Conservation (phyloP, 495 filamentous ascomycete genomes). For the Aspergillus bridgeri region DNA sequence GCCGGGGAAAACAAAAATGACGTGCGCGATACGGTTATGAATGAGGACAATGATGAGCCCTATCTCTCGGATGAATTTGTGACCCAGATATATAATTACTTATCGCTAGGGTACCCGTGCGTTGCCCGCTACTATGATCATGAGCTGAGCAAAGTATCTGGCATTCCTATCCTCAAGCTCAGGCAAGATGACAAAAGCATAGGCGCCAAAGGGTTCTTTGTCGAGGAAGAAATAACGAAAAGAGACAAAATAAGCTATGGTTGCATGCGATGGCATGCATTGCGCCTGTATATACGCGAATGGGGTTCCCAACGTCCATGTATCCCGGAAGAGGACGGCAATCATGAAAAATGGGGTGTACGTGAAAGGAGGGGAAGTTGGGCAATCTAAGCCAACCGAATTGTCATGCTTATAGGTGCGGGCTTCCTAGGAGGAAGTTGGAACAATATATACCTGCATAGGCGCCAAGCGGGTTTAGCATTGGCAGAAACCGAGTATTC, state of each 20-base stretch:
- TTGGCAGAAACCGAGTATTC: neutral
- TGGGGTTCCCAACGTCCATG: conserved; percentile 78
- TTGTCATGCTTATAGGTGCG: neutral
- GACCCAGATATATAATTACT: conserved; percentile 82
- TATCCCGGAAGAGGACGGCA: conserved; percentile 51
- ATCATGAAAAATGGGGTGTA: conserved; percentile 64
- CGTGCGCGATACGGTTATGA: neutral
- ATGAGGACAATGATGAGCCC: neutral
- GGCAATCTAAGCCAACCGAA: conserved; percentile 54
- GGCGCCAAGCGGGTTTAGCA: neutral
- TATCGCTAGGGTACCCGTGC: conserved; percentile 85
- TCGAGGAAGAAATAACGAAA: conserved; percentile 43
- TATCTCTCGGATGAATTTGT: neutral
- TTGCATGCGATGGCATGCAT: conserved; percentile 74
- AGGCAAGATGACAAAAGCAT: conserved; percentile 66
- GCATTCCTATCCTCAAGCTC: conserved; percentile 61
- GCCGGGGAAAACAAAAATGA: neutral
- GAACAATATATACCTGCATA: neutral
- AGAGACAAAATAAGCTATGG: conserved; percentile 35
- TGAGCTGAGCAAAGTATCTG: conserved; percentile 76
- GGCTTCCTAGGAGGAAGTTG: neutral
- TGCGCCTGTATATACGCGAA: conserved; percentile 76
- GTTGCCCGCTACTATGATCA: conserved; percentile 76
- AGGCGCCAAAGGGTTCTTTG: conserved; percentile 63
- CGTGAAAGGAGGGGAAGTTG: conserved; percentile 75